These are phyloP conservation scores for Takashimella koratensis DNA, from an alignment of 1,284 basidiomycete genomes.

Conservation along the genomic window DNA sequence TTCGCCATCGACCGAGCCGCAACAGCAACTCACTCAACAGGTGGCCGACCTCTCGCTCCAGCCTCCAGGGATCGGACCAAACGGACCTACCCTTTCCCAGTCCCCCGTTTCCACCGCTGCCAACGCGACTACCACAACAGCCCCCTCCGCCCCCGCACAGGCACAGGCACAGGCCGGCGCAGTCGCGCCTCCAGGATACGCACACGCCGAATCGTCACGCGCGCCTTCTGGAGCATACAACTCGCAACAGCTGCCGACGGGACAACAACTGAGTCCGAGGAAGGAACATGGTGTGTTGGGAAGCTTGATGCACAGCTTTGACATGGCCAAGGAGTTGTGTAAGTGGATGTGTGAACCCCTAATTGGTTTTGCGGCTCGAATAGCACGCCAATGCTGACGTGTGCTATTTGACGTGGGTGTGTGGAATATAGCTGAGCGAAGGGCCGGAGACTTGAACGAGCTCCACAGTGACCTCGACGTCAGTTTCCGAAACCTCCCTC, in stretches of 20 bases:
- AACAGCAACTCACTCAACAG: constrained; percentile 6
- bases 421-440: constrained; percentile 70
- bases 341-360: neutral
- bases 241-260: constrained; percentile 10
- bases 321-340: constrained; percentile 62
- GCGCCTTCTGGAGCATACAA: constrained; percentile 36
- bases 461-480: constrained; percentile 90
- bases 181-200: constrained; percentile 15
- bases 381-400: too few relatives aligned
- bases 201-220: constrained; percentile 51
- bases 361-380: too few relatives aligned
- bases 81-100: neutral
- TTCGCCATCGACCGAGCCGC: constrained; percentile 14
- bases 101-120: constrained; percentile 7
- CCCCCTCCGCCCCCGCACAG: constrained; percentile 3
- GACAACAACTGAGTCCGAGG: constrained; percentile 12
- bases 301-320: constrained; percentile 91
- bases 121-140: neutral
- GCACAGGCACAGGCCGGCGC: constrained; percentile 3
- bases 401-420: too few relatives aligned
- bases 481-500: constrained; percentile 81
- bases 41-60: neutral
- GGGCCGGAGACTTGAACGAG: constrained; percentile 79
- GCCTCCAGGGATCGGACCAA: neutral
- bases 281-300: constrained; percentile 61